Evolutionary conservation across 2,329 filamentous ascomycete species (phyloP), one percentile per base, ranked within the genome.

Genomic region (Clonostachys byssicola): DNA sequence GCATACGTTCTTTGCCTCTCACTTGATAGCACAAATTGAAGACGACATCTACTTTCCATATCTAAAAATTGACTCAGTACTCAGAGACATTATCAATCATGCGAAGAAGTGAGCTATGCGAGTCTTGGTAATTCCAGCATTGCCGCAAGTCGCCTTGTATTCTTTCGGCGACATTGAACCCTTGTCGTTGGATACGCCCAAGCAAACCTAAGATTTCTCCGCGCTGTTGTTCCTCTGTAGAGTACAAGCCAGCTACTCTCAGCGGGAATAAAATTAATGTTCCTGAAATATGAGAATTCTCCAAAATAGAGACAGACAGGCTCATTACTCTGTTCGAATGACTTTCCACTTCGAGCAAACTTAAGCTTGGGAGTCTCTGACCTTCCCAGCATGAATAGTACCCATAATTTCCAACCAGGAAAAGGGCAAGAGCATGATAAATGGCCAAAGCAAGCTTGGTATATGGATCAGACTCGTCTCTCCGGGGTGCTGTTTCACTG

Each of bases 131-230:
- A 10, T 10, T 30, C 23, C 23, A 30, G 23, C 23, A 30, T 30
- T 55, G 52, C 2, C 47, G 14, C 14, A 62, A 45, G 12, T 62
- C 60, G 3, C 40, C 5, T 2, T 39, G 46, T 5, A 62, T 55
- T 17, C 52, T 53, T 2, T 53, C 49, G 1, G 59, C 55, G 1
- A 60, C 54, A 1, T 56, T 33, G 1, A 60, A 62, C 2, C 60
- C 60, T 10, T 50, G 48, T 2, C 45, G 46, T 12, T 54, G 48
- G 3, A 62, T 44, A 1, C 20, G 36, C 5, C 40, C 9, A 1
- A 62, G 51, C 1, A 55, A 1, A 1, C 10, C 30, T 1, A 54
- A 0, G 5, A 55, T 17, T 4, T 14, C 44, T 0, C 16, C 3
- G 5, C 43, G 55, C 13, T 49, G 13, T 2, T 0, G 12, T 1